Conservation (phyloP, 768 basidiomycete species). For the Lenzites betulinus region DNA sequence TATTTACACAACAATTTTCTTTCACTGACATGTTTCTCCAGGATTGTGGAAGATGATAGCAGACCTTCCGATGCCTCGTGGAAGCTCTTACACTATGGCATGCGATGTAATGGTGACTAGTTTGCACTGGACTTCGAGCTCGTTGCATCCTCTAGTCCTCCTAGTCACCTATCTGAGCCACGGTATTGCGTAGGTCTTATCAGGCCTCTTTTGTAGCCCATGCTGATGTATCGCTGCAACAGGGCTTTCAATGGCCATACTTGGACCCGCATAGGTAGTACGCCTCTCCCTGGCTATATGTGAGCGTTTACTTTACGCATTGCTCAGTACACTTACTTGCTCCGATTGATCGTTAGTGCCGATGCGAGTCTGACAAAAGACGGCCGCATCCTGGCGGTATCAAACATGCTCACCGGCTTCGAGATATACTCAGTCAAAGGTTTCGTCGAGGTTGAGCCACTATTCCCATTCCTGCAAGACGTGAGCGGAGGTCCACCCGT, state of each 20-base stretch:
- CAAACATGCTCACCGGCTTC: not conserved
- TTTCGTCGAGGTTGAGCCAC: not conserved
- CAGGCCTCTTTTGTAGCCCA: not conserved
- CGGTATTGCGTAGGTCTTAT: not conserved
- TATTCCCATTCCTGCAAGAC: not conserved
- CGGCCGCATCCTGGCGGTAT: not conserved
- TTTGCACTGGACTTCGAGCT: not conserved
- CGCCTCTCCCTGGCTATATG: not conserved
- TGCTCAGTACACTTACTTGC: no score
- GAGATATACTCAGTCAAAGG: not conserved
- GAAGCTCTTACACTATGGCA: not conserved
- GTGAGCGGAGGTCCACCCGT: not conserved
- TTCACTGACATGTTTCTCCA: not conserved
- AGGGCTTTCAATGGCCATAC: not conserved
- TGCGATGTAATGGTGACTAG: not conserved
- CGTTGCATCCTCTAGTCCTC: not conserved
- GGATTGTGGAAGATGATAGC: not conserved
- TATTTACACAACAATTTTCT: not conserved
- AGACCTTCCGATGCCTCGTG: not conserved
- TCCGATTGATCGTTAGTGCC: no score
- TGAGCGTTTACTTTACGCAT: no score
- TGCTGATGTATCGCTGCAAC: not conserved
- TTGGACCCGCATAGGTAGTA: not conserved
- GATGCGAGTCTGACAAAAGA: not conserved
- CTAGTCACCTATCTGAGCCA: not conserved